Conservation (phyloP, 306 rosid genomes). For the Benincasa hispida region DNA sequence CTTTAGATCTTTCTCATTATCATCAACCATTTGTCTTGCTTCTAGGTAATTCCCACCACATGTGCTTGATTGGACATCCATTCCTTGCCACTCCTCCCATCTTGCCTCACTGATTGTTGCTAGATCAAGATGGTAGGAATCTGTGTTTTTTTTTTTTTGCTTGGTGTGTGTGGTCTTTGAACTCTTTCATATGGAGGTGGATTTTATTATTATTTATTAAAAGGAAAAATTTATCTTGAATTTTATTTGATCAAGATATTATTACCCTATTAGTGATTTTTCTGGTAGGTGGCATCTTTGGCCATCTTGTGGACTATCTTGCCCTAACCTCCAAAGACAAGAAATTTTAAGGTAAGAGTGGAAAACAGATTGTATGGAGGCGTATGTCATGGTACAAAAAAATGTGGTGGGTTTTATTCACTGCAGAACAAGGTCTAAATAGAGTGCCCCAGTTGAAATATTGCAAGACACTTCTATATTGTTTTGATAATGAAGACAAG, state of each 20-base stretch:
- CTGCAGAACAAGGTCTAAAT: not conserved
- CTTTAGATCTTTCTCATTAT: not conserved
- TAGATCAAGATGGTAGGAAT: not conserved
- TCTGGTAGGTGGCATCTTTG: not conserved
- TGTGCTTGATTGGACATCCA: not conserved
- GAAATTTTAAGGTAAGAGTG: not conserved
- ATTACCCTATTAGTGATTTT: not conserved
- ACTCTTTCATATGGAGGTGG: not conserved
- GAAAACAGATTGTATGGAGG: not conserved
- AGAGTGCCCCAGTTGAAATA: not conserved
- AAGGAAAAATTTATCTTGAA: not conserved
- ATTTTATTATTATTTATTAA: not conserved
- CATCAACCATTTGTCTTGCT: not conserved
- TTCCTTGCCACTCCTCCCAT: not conserved
- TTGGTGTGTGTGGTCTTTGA: not conserved
- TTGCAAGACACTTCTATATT: not conserved
- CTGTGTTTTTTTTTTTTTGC: not conserved
- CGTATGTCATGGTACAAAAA: not conserved
- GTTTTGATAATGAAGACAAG: not conserved
- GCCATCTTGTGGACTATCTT: not conserved
- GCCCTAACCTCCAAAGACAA: not conserved
- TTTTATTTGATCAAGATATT: not conserved
- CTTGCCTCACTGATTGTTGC: not conserved
- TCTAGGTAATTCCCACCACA: not conserved
- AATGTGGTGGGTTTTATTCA: not conserved